A percentile compares a stretch with the other conserved stretches of the same genome.
Evolutionary conservation across 495 filamentous ascomycete genomes (phyloP).

Genomic region (Schizothecium vesticola): DNA sequence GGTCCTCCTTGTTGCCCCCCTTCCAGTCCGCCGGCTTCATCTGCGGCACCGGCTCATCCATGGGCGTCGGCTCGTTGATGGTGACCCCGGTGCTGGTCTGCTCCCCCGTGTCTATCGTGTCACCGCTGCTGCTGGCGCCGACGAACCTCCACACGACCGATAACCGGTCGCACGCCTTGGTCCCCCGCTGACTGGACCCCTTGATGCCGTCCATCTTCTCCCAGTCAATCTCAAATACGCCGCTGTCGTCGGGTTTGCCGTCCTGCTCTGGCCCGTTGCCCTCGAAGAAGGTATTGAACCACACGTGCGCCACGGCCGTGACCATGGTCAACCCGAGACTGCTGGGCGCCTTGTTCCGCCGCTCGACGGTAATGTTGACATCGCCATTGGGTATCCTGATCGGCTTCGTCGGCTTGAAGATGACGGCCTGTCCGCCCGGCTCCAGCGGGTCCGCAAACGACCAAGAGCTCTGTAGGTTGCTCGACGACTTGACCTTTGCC

Average conservation of each 20-base stretch:
- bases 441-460: constrained; percentile 30
- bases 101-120: not conserved
- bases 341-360: constrained; percentile 61
- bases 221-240: constrained; percentile 56
- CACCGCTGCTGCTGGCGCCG: constrained; percentile 13
- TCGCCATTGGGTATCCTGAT: constrained; percentile 74
- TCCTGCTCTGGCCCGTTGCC: constrained; percentile 62
- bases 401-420: constrained; percentile 60
- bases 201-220: constrained; percentile 63
- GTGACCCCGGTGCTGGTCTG: constrained; percentile 29
- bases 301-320: constrained; percentile 87
- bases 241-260: constrained; percentile 43
- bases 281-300: constrained; percentile 96
- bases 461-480: constrained; percentile 13
- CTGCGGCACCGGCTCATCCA: constrained; percentile 62
- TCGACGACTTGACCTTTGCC: constrained; percentile 16
- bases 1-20: constrained; percentile 41
- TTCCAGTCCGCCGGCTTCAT: constrained; percentile 67
- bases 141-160: constrained; percentile 71
- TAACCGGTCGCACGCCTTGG: constrained; percentile 72
- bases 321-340: constrained; percentile 81
- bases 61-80: constrained; percentile 49
- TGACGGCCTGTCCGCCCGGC: constrained; percentile 57
- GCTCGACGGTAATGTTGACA: constrained; percentile 83
- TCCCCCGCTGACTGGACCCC: constrained; percentile 73